Base-by-base conservation (phyloP, 257 asterid species). In the Nicotiana paniculata region DNA sequence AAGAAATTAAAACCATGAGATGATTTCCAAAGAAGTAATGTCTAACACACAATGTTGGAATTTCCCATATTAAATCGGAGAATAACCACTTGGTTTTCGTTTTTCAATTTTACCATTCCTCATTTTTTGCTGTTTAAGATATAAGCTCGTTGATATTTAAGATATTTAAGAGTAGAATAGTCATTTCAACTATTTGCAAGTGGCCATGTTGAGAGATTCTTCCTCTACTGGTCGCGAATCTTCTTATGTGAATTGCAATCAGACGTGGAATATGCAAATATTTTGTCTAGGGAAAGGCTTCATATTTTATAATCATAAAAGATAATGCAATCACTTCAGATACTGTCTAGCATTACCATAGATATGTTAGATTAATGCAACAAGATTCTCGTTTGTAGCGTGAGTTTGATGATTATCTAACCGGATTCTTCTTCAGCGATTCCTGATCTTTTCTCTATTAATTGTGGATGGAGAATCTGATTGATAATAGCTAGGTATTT, bases 391-490 rank as follows among this genome's bases (percentile, higher is more conserved):
- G 53, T 51, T 75, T 51, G 46, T 75, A 6, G 63, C 26, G 28
- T 15, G 80, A 51, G 9, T 51, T 75, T 8, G 63, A 75, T 48
- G 46, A 26, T 75, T 75, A 51, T 75, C 28, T 75, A 51, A 51
- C 46, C 46, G 4, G 53, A 51, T 51, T 75, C 61, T 26, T 75
- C 46, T 75, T 8, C 63, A 51, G 63, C 4, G 46, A 26, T 32
- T 51, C 46, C 80, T 75, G 46, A 75, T 48, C 46, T 48, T 75
- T 75, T 75, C 46, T 15, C 80, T 26, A 8, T 75, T 28, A 15
- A 24, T 51, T 75, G 62, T 75, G 80, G 80, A 13, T 15, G 64
- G 63, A 75, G 80, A 75, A 51, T 81, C 78, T 16, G n/a, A 55
- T 54, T 28, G 69, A 32, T 35, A 82, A 35, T 46, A 72, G 30